Evolutionary conservation across 1,284 basidiomycete genomes (phyloP).

Genomic region (Tilletiaria anomala): DNA sequence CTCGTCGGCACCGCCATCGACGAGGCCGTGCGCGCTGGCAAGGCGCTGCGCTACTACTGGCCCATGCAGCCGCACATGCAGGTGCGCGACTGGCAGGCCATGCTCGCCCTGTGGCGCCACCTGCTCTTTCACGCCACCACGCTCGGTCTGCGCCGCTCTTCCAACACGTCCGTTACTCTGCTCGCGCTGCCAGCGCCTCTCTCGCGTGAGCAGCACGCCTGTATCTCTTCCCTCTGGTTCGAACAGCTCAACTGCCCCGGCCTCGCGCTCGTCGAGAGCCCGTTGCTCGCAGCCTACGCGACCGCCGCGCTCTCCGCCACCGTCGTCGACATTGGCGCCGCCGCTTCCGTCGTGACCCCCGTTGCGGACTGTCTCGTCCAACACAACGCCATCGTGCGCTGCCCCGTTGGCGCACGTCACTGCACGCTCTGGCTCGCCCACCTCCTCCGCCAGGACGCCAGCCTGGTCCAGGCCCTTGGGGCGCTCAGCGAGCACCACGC

Average conservation of each 20-base stretch:
- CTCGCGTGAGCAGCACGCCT: slow-evolving; percentile 58
- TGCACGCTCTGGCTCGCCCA: slow-evolving; percentile 32
- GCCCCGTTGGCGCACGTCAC: slow-evolving; percentile 23
- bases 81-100: slow-evolving; percentile 71
- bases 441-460: slow-evolving; percentile 25
- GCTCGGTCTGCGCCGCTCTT: slow-evolving; percentile 61
- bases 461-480: slow-evolving; percentile 17
- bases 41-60: slow-evolving; percentile 58
- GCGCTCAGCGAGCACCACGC: neutral
- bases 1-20: slow-evolving; percentile 68
- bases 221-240: slow-evolving; percentile 73
- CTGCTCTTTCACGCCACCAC: slow-evolving; percentile 63
- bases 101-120: slow-evolving; percentile 81
- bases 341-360: slow-evolving; percentile 60
- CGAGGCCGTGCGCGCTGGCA: slow-evolving; percentile 58
- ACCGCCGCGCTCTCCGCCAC: slow-evolving; percentile 63
- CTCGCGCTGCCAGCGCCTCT: slow-evolving; percentile 59
- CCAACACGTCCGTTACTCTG: slow-evolving; percentile 73
- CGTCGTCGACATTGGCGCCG: slow-evolving; percentile 68
- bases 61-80: slow-evolving; percentile 66
- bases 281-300: slow-evolving; percentile 69
- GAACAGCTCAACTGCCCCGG: slow-evolving; percentile 87
- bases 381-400: slow-evolving; percentile 16
- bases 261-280: slow-evolving; percentile 66
- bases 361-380: slow-evolving; percentile 58